Evolutionary conservation across 345 rosid species (phyloP).

Genomic region (Chamaenerion angustifolium): DNA sequence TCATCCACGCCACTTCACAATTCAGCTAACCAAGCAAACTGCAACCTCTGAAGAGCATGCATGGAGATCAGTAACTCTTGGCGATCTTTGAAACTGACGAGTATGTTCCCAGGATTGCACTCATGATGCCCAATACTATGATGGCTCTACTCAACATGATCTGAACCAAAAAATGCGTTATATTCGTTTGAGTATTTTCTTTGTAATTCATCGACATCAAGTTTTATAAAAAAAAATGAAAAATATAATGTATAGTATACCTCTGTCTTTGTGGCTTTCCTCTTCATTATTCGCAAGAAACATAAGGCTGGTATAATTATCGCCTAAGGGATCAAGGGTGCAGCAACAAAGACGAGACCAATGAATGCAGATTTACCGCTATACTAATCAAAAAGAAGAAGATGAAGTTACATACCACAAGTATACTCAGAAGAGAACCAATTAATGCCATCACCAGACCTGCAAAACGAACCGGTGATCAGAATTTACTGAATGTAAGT

Average conservation of each 20-base stretch:
- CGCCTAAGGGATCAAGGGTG: slow-evolving; percentile 31
- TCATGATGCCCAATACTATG: slow-evolving; percentile 29
- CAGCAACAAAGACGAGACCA: not conserved
- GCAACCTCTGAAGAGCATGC: too few relatives aligned
- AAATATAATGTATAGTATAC: slow-evolving; percentile 18
- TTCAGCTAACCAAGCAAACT: too few relatives aligned
- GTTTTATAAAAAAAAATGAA: too few relatives aligned
- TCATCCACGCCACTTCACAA: too few relatives aligned
- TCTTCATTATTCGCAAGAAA: slow-evolving; percentile 58
- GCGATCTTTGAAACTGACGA: slow-evolving; percentile 33
- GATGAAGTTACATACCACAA: slow-evolving; percentile 46
- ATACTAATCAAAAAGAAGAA: not conserved
- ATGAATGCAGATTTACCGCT: not conserved
- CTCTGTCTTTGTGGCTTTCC: slow-evolving; percentile 54
- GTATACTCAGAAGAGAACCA: slow-evolving; percentile 72
- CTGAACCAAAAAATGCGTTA: slow-evolving; percentile 5
- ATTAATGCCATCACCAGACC: slow-evolving; percentile 87
- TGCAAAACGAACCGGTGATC: slow-evolving; percentile 13
- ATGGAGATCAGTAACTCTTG: slow-evolving; percentile 15
- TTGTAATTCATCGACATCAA: too few relatives aligned
- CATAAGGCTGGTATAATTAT: slow-evolving; percentile 65
- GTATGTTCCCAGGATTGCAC: slow-evolving; percentile 57
- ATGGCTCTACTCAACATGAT: slow-evolving; percentile 16
- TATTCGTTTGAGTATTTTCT: not conserved
- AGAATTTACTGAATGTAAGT: too few relatives aligned